Evolutionary conservation across 306 rosid species (phyloP).

Genomic region (Coriaria nepalensis): DNA sequence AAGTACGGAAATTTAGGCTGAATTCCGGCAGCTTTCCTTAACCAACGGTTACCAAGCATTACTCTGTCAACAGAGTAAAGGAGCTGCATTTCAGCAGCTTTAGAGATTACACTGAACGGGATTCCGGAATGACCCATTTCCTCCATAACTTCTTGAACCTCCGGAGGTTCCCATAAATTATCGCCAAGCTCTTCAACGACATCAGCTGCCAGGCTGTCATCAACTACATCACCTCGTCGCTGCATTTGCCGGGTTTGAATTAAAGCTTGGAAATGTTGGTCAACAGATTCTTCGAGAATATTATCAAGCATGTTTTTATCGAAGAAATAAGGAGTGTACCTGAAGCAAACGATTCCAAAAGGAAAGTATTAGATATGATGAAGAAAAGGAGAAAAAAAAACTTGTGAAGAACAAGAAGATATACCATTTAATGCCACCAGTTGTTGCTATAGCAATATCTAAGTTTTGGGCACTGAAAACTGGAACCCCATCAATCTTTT

Average conservation of each 20-base stretch:
- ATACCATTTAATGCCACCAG: slow-evolving; percentile 80
- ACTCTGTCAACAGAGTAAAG: slow-evolving; percentile 69
- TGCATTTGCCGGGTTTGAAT: slow-evolving; percentile 92
- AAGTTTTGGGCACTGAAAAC: slow-evolving; percentile 91
- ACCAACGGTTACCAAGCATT: slow-evolving; percentile 88
- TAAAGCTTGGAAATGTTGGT: slow-evolving; percentile 84
- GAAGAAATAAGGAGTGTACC: slow-evolving; percentile 97
- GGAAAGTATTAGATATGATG: slow-evolving; percentile 17
- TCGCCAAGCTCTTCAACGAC: slow-evolving; percentile 92
- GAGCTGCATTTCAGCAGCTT: slow-evolving; percentile 88
- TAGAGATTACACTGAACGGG: slow-evolving; percentile 82
- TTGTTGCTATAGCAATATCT: slow-evolving; percentile 90
- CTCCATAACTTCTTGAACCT: slow-evolving; percentile 91
- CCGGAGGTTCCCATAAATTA: slow-evolving; percentile 81
- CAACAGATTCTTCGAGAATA: slow-evolving; percentile 97
- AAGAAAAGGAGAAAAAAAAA: slow-evolving; percentile 8
- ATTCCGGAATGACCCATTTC: slow-evolving; percentile 85
- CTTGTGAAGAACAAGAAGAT: slow-evolving; percentile 6
- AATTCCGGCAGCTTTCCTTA: slow-evolving; percentile 85
- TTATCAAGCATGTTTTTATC: slow-evolving; percentile 91
- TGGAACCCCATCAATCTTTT: slow-evolving; percentile 87
- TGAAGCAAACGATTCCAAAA: slow-evolving; percentile 28
- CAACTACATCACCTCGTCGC: slow-evolving; percentile 74
- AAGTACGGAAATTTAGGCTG: slow-evolving; percentile 89
- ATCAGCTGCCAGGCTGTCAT: slow-evolving; percentile 80